Conservation (phyloP, 768 basidiomycete species). For the Gelatoporia subvermispora region DNA sequence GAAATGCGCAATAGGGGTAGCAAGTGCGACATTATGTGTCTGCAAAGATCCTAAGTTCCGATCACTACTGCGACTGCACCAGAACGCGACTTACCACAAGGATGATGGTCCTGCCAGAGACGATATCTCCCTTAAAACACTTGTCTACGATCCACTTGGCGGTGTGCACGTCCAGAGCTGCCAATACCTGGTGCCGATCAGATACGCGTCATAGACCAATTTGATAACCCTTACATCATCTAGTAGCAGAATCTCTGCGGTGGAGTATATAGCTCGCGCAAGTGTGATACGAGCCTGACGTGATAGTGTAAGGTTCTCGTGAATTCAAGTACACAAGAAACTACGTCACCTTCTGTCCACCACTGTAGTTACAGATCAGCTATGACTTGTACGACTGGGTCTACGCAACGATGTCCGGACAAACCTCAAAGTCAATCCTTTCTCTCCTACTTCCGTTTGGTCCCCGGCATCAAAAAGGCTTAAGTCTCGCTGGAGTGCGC, state of each 20-base stretch:
- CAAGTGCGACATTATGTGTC: slow-evolving; percentile 53
- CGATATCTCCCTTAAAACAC: slow-evolving; percentile 42
- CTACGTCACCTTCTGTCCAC: slow-evolving; percentile 39
- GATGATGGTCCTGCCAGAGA: slow-evolving; percentile 46
- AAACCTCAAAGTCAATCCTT: slow-evolving; percentile 42
- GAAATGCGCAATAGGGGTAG: slow-evolving; percentile 47
- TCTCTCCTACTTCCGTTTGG: slow-evolving; percentile 53
- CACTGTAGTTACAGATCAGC: slow-evolving; percentile 25
- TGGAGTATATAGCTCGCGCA: slow-evolving; percentile 55
- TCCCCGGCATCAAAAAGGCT: slow-evolving; percentile 45
- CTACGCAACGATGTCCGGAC: neutral
- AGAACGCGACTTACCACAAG: slow-evolving; percentile 37
- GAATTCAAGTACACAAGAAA: no score
- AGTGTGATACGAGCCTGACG: slow-evolving; percentile 50
- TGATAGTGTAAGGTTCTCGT: no score
- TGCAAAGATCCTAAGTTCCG: slow-evolving; percentile 9
- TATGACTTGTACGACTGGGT: neutral
- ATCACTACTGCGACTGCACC: neutral
- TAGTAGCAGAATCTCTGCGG: slow-evolving; percentile 56
- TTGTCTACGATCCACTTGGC: slow-evolving; percentile 47
- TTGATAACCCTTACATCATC: slow-evolving; percentile 49
- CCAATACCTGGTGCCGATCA: slow-evolving; percentile 28
- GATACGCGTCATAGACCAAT: neutral
- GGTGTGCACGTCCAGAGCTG: slow-evolving; percentile 51
- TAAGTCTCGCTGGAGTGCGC: slow-evolving; percentile 40